Conservation (phyloP, 805 yeast genomes). For the Wickerhamomyces queroliae region DNA sequence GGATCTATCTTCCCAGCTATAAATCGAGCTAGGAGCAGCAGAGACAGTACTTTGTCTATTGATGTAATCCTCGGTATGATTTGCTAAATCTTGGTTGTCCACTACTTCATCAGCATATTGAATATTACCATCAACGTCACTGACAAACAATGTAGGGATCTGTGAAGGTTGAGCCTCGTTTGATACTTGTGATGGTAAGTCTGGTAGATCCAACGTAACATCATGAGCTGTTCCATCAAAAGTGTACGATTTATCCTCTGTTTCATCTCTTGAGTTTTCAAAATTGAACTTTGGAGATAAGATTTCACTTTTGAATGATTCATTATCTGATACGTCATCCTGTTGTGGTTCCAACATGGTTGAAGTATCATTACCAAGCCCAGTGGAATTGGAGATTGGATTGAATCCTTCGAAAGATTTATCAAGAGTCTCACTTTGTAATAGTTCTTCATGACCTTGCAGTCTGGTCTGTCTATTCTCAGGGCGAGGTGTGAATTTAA, state of each 20-base stretch:
- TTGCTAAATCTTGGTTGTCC: not conserved
- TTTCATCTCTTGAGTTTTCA: not conserved
- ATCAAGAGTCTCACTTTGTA: not conserved
- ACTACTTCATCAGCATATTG: not conserved
- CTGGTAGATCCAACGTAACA: not conserved
- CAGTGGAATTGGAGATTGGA: conserved; percentile 5
- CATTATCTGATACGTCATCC: conserved; percentile 7
- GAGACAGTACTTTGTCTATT: not conserved
- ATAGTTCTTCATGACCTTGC: not conserved
- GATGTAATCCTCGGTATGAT: not conserved
- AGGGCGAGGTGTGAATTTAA: conserved; percentile 6
- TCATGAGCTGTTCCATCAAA: not conserved
- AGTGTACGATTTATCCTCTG: not conserved
- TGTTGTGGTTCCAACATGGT: not conserved
- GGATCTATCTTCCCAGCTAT: not conserved
- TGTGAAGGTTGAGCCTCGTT: not conserved
- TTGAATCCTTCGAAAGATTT: not conserved
- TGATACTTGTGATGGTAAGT: not conserved
- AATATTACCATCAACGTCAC: not conserved
- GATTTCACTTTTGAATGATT: conserved; percentile 12
- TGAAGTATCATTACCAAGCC: conserved; percentile 8
- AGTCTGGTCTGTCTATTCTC: not conserved
- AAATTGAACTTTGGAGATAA: conserved; percentile 1
- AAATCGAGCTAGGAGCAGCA: not conserved
- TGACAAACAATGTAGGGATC: not conserved